These are phyloP conservation scores for Gypsophila paniculata DNA, from an alignment of 179 eudicot species.

Conservation along the genomic window DNA sequence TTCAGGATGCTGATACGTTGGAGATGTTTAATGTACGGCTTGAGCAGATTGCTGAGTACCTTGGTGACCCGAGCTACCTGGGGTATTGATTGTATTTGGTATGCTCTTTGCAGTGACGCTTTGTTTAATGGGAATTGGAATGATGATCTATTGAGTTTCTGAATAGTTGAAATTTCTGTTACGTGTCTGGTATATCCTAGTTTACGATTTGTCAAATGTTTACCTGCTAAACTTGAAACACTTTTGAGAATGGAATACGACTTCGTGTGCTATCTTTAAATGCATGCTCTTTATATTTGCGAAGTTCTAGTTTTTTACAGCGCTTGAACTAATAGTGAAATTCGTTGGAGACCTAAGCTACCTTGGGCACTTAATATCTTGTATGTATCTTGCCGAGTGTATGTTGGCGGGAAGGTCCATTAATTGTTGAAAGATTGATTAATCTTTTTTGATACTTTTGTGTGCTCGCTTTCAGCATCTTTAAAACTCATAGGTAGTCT, in stretches of 20 bases:
- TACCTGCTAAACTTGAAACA: background rate
- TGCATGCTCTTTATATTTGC: background rate
- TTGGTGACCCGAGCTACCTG: slow-evolving; percentile 70
- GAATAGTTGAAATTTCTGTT: background rate
- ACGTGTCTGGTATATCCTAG: background rate
- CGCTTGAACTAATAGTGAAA: background rate
- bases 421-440: background rate
- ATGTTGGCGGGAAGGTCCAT: background rate
- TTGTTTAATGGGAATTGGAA: background rate
- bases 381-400: background rate
- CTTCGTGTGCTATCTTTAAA: background rate
- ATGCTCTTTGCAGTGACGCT: background rate
- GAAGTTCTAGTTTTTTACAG: background rate
- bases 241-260: background rate
- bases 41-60: slow-evolving; percentile 80
- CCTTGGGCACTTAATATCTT: too few species aligned
- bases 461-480: background rate
- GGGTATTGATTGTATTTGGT: slow-evolving; percentile 49
- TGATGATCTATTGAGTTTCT: background rate
- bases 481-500: background rate
- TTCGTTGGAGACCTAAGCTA: background rate
- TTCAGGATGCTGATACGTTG: slow-evolving; percentile 69
- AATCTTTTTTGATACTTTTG: background rate
- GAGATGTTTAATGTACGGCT: slow-evolving; percentile 59
- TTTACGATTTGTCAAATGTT: background rate